These are phyloP conservation scores for Mycena epipterygia DNA, from an alignment of 768 basidiomycete genomes.

Conservation along the genomic window DNA sequence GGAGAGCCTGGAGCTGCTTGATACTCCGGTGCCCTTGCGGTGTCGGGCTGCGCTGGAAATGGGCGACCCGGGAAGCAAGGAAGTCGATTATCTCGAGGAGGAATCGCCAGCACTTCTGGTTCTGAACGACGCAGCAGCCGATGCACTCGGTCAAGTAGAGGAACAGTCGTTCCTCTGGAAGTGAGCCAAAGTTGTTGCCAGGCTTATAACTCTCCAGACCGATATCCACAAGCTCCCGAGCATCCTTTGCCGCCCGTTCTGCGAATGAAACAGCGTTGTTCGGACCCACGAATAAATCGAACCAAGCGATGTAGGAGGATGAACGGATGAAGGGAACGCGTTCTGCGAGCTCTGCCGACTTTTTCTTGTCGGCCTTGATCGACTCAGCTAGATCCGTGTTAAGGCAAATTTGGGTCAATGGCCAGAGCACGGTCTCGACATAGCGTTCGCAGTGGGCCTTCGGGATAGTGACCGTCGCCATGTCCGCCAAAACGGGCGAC, in stretches of 20 bases:
- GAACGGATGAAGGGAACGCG: conserved; percentile 25
- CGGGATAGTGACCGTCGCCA: conserved; percentile 35
- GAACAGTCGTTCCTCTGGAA: conserved; percentile 23
- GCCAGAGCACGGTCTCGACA: conserved; percentile 34
- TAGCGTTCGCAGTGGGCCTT: conserved; percentile 30
- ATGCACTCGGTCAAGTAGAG: conserved; percentile 29
- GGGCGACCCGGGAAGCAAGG: conserved; percentile 24
- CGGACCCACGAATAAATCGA: conserved; percentile 23
- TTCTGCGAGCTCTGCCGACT: conserved; percentile 30
- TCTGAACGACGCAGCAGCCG: conserved; percentile 29
- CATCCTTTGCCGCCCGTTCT: conserved; percentile 26
- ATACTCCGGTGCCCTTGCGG: conserved; percentile 26
- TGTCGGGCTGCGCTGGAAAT: conserved; percentile 24
- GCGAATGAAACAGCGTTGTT: conserved; percentile 28
- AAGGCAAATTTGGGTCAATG: conserved; percentile 27
- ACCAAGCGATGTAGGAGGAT: conserved; percentile 23
- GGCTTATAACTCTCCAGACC: conserved; percentile 19
- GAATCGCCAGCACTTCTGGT: conserved; percentile 25
- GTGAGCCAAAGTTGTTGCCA: conserved; percentile 11
- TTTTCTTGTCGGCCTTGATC: conserved; percentile 29
- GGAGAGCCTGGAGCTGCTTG: conserved; percentile 26
- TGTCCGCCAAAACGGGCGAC: conserved; percentile 32
- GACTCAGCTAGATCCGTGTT: conserved; percentile 19
- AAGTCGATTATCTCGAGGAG: conserved; percentile 23
- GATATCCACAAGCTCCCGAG: conserved; percentile 10